Percentiles rank a stretch among this genome's conserved stretches.
Evolutionary conservation across 108 stramenopile species (phyloP).

Genomic region (Fistulifera pelliculosa): DNA sequence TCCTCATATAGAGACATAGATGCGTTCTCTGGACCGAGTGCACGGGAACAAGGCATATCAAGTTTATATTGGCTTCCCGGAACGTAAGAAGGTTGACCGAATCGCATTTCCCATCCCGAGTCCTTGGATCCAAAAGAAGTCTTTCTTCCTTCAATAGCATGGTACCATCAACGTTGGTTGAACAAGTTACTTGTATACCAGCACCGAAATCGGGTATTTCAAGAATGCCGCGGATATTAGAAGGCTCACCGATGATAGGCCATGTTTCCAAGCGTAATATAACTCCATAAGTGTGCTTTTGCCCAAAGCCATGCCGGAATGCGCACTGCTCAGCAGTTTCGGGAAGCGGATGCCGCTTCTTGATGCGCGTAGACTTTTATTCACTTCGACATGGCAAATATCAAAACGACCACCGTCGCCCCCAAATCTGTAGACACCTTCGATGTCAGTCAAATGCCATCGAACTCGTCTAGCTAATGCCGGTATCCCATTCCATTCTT

Average conservation of each 20-base stretch:
- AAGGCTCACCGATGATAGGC: conserved; percentile 2
- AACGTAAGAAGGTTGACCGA: conserved; percentile 72
- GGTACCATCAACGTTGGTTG: conserved; percentile 47
- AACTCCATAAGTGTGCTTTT: conserved; percentile 37
- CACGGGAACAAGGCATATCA: conserved; percentile 8
- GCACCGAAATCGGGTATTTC: conserved; percentile 86
- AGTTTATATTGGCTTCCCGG: conserved; percentile 55
- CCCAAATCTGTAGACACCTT: conserved; percentile 79
- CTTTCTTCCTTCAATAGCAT: conserved; percentile 48
- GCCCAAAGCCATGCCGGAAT: conserved; percentile 75
- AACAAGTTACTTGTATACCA: conserved; percentile 48
- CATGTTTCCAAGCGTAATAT: conserved; percentile 38
- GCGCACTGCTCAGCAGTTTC: conserved; percentile 76
- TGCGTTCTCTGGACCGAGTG: not conserved
- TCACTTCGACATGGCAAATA: conserved; percentile 71
- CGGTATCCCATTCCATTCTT: conserved; percentile 66
- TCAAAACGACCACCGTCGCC: conserved; percentile 84
- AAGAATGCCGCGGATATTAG: conserved; percentile 47
- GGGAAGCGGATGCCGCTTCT: conserved; percentile 59
- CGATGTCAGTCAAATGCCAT: conserved; percentile 76
- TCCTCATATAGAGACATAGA: conserved; percentile 36
- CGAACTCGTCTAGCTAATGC: conserved; percentile 60
- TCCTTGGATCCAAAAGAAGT: conserved; percentile 71
- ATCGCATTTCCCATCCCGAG: conserved; percentile 79
- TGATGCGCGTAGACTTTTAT: conserved; percentile 60